Evolutionary conservation across 805 yeast genomes (phyloP).

Genomic region (Vanderwaltozyma verrucispora): DNA sequence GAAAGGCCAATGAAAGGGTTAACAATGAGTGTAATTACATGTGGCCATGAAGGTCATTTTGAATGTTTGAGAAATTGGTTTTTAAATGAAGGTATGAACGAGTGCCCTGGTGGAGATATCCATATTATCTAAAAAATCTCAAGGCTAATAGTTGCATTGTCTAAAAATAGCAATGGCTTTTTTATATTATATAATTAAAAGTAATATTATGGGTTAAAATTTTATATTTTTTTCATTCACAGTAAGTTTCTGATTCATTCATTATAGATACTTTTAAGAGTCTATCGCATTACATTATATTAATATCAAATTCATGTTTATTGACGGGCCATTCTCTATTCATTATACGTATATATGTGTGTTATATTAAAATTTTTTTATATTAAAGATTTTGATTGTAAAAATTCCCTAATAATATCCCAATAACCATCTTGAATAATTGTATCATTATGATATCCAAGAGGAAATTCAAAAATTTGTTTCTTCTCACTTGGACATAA

Average conservation of each 20-base stretch:
- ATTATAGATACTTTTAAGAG: too few relatives aligned
- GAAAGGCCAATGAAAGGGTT: conserved; percentile 67
- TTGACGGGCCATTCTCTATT: too few relatives aligned
- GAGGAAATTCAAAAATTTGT: conserved; percentile 40
- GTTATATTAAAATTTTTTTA: neutral
- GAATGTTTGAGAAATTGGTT: conserved; percentile 77
- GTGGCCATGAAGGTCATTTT: conserved; percentile 86
- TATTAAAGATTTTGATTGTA: conserved; percentile 30
- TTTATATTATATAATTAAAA: too few relatives aligned
- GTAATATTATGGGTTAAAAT: too few relatives aligned
- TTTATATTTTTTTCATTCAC: neutral
- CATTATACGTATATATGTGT: neutral
- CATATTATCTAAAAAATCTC: neutral
- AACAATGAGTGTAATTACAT: conserved; percentile 46
- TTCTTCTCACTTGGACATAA: conserved; percentile 43
- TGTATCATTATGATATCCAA: conserved; percentile 76
- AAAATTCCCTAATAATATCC: conserved; percentile 51
- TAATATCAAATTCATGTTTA: too few relatives aligned
- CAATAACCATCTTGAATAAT: conserved; percentile 66
- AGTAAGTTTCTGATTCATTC: too few relatives aligned
- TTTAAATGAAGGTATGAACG: conserved; percentile 46
- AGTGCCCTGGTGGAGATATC: conserved; percentile 68
- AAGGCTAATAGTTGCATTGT: too few relatives aligned
- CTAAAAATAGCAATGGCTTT: too few relatives aligned
- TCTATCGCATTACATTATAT: too few relatives aligned